phyloP scores from a whole-genome alignment of 2,329 filamentous ascomycete genomes.

The Aspergillus sp. region DNA sequence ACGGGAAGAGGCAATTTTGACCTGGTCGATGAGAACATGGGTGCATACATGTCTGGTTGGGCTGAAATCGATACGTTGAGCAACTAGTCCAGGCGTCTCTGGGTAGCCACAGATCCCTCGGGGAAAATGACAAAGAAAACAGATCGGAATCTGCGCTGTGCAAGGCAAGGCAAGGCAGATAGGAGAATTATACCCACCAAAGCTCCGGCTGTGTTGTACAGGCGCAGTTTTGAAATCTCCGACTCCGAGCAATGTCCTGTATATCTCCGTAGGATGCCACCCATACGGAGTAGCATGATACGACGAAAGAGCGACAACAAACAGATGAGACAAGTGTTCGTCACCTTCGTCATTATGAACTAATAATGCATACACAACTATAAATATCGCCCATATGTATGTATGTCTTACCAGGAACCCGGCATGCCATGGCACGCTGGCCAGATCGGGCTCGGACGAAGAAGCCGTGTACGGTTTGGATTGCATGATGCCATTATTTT shows the following conservation, averaged over 20 bases:
- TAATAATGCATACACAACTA: not conserved
- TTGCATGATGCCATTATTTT: not conserved
- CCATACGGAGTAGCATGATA: not conserved
- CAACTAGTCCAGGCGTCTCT: not conserved
- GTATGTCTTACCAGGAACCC: conserved; percentile 18
- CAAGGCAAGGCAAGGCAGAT: not conserved
- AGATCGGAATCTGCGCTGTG: not conserved
- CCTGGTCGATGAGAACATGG: not conserved
- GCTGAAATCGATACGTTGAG: not conserved
- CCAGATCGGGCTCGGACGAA: conserved; percentile 3
- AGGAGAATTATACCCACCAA: not conserved
- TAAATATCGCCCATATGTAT: not conserved
- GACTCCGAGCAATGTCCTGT: not conserved
- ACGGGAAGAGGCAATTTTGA: not conserved
- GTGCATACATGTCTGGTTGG: not conserved
- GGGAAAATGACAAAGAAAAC: not conserved
- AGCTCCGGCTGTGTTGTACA: not conserved
- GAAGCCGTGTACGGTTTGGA: not conserved
- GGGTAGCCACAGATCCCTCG: too few relatives aligned
- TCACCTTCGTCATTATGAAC: not conserved
- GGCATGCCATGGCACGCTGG: not conserved
- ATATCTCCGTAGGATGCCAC: not conserved
- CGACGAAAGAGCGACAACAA: not conserved
- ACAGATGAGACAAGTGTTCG: not conserved
- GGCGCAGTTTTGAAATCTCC: not conserved